These are phyloP conservation scores for Suhomyces canberraensis DNA, from an alignment of 805 yeast genomes.

Conservation along the genomic window DNA sequence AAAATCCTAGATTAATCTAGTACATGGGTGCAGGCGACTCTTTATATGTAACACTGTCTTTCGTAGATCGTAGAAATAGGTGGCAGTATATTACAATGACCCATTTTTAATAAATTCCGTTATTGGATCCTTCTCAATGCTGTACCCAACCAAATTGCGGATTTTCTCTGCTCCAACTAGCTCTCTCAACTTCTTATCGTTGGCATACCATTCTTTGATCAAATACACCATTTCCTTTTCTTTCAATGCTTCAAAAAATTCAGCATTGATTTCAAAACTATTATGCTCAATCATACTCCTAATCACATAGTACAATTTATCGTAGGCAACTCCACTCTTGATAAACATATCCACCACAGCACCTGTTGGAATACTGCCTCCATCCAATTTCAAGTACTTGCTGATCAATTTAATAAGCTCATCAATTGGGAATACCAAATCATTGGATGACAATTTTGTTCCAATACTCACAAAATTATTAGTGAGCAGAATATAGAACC, in stretches of 20 bases:
- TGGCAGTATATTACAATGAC: neutral
- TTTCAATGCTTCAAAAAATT: constrained; percentile 40
- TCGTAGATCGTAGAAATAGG: no score
- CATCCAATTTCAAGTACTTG: constrained; percentile 41
- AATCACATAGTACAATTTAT: constrained; percentile 61
- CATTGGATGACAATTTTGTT: constrained; percentile 60
- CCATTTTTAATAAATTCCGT: constrained; percentile 19
- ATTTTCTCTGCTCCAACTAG: constrained; percentile 48
- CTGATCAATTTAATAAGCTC: constrained; percentile 65
- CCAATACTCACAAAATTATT: constrained; percentile 53
- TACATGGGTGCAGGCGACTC: no score
- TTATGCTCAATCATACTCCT: constrained; percentile 62
- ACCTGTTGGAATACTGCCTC: constrained; percentile 40
- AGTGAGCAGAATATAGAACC: constrained; percentile 36
- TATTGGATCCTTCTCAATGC: constrained; percentile 57
- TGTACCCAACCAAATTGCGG: constrained; percentile 43
- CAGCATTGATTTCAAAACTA: constrained; percentile 48
- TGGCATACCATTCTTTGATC: constrained; percentile 63
- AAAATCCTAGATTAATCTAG: no score
- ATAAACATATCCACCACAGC: constrained; percentile 59
- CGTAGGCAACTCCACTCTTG: constrained; percentile 61
- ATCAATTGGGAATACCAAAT: constrained; percentile 75
- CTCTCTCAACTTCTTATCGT: constrained; percentile 62
- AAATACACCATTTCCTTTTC: constrained; percentile 58
- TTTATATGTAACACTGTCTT: no score